These are phyloP conservation scores for Naumovozyma baii DNA, from an alignment of 805 yeast species.

Conservation along the genomic window DNA sequence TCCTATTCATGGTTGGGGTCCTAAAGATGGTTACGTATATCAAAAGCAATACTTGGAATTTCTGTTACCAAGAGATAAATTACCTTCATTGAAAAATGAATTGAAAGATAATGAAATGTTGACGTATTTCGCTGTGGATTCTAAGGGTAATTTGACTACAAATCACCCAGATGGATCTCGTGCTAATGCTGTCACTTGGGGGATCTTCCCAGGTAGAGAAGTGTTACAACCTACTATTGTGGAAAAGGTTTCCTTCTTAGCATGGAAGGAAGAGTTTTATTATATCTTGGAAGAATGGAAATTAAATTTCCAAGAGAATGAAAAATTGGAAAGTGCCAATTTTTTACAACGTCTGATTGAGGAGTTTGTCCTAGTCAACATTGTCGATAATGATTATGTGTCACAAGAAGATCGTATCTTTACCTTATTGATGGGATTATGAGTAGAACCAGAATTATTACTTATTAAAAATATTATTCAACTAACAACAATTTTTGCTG, in stretches of 20 bases:
- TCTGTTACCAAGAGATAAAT: constrained; percentile 48
- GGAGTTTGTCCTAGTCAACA: constrained; percentile 67
- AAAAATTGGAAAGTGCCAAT: constrained; percentile 23
- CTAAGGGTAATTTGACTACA: constrained; percentile 46
- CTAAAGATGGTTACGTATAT: constrained; percentile 81
- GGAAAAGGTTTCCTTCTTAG: constrained; percentile 81
- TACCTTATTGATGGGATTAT: constrained; percentile 32
- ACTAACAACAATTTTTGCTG: background rate
- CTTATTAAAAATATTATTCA: background rate
- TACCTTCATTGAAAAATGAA: constrained; percentile 16
- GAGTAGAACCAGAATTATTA: background rate
- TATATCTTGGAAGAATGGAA: constrained; percentile 77
- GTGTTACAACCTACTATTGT: constrained; percentile 93
- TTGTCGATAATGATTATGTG: constrained; percentile 79
- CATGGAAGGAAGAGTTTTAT: constrained; percentile 96
- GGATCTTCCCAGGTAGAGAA: constrained; percentile 93
- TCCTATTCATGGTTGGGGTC: constrained; percentile 87
- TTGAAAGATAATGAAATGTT: constrained; percentile 41
- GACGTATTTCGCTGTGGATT: constrained; percentile 69
- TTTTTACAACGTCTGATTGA: constrained; percentile 30
- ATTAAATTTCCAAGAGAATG: constrained; percentile 36
- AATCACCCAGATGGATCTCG: constrained; percentile 61
- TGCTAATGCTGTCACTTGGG: constrained; percentile 97
- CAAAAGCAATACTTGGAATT: constrained; percentile 91
- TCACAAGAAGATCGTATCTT: constrained; percentile 48